Evolutionary conservation across 495 filamentous ascomycete species (phyloP), one percentile per base, ranked within the genome.

Genomic region (Lasiosphaeriaceae sp.): DNA sequence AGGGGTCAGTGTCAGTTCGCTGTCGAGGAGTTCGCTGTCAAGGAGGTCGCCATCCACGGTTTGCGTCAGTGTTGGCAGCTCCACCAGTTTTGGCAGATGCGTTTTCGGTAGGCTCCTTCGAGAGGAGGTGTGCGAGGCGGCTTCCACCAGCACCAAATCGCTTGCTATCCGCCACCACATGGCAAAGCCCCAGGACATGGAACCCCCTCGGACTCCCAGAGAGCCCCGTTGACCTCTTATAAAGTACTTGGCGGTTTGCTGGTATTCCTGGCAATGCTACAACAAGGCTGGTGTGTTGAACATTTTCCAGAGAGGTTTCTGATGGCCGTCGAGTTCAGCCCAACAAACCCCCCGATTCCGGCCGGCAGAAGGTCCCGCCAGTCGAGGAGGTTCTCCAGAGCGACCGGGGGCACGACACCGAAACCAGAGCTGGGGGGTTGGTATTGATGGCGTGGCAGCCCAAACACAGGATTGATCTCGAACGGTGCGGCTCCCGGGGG

Each of bases 1-100:
- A 96, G 0, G 90, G 89, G 70, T 96, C 92, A 2, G 89, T 92
- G 62, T 94, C 90, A 57, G 87, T 87, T 54, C 90, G 74, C 52
- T 77, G 78, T 54, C 82, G 72, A 54, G n/a, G n/a, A n/a, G n/a
- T n/a, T n/a, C n/a, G n/a, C n/a, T n/a, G n/a, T n/a, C n/a, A n/a
- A n/a, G n/a, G n/a, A n/a, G 76, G 60, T 55, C 80, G 72, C 81
- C 80, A 78, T 59, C 70, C 47, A 60, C 75, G 68, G 51, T 60
- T 57, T 3, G 59, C 19, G 54, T 80, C 74, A 23, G 65, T 46
- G 48, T 58, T 61, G 21, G 57, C 60, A 31, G 66, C 64, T 48
- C 74, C 72, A 47, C 66, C 65, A 11, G 51, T 21, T 43, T 72
- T 80, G 2, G 55, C 52, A 19, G 68, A 66, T 5, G 83, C 65